phyloP scores from a whole-genome alignment of 306 rosid genomes.

The Potentilla sterilis region DNA sequence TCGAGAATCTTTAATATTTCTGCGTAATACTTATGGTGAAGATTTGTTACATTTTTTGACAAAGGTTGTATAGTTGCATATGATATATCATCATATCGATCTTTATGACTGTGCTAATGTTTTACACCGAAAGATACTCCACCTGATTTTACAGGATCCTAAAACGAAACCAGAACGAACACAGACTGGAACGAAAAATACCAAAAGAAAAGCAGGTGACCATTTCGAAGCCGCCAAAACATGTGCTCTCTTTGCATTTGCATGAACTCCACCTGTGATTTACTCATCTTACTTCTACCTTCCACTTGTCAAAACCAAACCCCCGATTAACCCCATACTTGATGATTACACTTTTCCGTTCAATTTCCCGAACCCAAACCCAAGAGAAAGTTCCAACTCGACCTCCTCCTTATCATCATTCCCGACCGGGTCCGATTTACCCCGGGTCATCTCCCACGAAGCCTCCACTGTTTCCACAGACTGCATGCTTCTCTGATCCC shows the following conservation, averaged over 20 bases:
- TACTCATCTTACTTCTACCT: neutral
- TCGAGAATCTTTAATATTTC: neutral
- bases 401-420: constrained; percentile 9
- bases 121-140: constrained; percentile 7
- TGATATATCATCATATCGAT: neutral
- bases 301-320: constrained; percentile 17
- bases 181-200: neutral
- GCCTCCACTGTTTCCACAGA: constrained; percentile 25
- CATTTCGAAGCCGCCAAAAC: constrained; percentile 14
- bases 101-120: neutral
- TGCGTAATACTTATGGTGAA: neutral
- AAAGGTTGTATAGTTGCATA: neutral
- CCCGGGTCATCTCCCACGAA: constrained; percentile 10
- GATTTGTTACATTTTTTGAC: neutral
- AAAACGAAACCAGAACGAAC: neutral
- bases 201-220: constrained; percentile 6
- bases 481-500: neutral
- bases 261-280: constrained; percentile 14
- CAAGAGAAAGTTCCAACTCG: constrained; percentile 44
- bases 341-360: neutral
- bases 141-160: neutral
- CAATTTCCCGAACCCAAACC: constrained; percentile 22
- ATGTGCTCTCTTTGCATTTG: neutral
- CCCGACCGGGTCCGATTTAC: neutral
- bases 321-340: neutral